These are phyloP conservation scores for Exophiala xenobiotica DNA, from an alignment of 2,329 filamentous ascomycete genomes.

Conservation along the genomic window DNA sequence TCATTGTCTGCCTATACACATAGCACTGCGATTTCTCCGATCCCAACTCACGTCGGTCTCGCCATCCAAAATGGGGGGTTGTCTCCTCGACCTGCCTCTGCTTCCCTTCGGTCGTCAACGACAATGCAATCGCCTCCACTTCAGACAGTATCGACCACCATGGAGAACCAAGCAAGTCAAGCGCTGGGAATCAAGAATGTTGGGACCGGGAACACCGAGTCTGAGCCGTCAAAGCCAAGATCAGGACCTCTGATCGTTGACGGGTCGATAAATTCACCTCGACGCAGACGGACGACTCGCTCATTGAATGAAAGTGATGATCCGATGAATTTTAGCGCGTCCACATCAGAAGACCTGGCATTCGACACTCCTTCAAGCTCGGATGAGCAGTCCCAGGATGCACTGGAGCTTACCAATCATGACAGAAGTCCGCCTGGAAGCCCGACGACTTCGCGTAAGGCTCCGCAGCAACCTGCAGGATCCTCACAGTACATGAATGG, in stretches of 20 bases:
- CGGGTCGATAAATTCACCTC: slow-evolving; percentile 38
- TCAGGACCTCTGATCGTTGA: slow-evolving; percentile 48
- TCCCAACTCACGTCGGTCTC: slow-evolving; percentile 40
- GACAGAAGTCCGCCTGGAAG: slow-evolving; percentile 14
- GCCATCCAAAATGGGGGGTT: slow-evolving; percentile 41
- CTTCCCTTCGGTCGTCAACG: slow-evolving; percentile 11
- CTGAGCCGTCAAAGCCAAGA: slow-evolving; percentile 31
- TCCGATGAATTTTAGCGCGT: slow-evolving; percentile 41
- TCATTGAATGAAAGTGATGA: slow-evolving; percentile 37
- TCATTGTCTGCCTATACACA: slow-evolving; percentile 44
- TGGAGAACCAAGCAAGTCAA: slow-evolving; percentile 1
- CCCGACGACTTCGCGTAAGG: slow-evolving; percentile 3
- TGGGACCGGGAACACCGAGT: not conserved
- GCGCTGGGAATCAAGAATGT: slow-evolving; percentile 3
- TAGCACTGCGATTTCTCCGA: slow-evolving; percentile 39
- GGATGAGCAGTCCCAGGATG: slow-evolving; percentile 32
- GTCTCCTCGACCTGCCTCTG: slow-evolving; percentile 33
- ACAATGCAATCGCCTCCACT: slow-evolving; percentile 12
- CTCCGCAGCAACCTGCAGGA: not conserved
- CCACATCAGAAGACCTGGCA: slow-evolving; percentile 40
- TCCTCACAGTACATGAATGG: slow-evolving; percentile 12
- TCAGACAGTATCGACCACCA: not conserved
- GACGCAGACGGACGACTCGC: slow-evolving; percentile 35
- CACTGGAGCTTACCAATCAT: slow-evolving; percentile 11
- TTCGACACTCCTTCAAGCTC: slow-evolving; percentile 34